Conservation (phyloP, 2,329 filamentous ascomycete genomes). For the Colletotrichum eremochloae region DNA sequence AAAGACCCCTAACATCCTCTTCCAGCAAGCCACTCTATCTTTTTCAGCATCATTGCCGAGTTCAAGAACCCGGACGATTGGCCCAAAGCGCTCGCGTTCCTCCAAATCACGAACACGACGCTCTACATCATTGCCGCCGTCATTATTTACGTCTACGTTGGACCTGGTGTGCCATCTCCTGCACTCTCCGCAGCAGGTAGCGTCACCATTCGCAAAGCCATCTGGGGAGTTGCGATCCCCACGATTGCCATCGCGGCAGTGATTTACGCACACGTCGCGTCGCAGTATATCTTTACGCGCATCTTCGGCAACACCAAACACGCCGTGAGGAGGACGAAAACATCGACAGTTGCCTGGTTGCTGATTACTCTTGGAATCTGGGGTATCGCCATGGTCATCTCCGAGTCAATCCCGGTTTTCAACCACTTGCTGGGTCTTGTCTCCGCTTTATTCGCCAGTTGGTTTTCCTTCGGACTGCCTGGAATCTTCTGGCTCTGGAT, state of each 20-base stretch:
- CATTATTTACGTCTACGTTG: slow-evolving; percentile 77
- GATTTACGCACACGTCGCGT: slow-evolving; percentile 76
- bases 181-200: slow-evolving; percentile 73
- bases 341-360: slow-evolving; percentile 70
- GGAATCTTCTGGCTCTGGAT: slow-evolving; percentile 64
- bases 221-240: slow-evolving; percentile 76
- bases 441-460: slow-evolving; percentile 73
- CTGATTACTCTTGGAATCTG: slow-evolving; percentile 68
- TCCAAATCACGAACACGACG: slow-evolving; percentile 70
- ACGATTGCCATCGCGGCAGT: slow-evolving; percentile 80
- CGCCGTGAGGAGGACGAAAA: slow-evolving; percentile 62
- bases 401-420: slow-evolving; percentile 78
- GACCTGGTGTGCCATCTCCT: slow-evolving; percentile 71
- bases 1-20: not conserved
- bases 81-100: slow-evolving; percentile 59
- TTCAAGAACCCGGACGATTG: slow-evolving; percentile 72
- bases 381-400: slow-evolving; percentile 75
- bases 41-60: slow-evolving; percentile 76
- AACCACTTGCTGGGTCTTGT: slow-evolving; percentile 74
- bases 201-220: slow-evolving; percentile 69
- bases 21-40: slow-evolving; percentile 71
- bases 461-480: slow-evolving; percentile 71
- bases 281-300: slow-evolving; percentile 75
- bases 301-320: slow-evolving; percentile 71
- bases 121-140: slow-evolving; percentile 75